Evolutionary conservation across 179 eudicot genomes (phyloP), one percentile per base, ranked within the genome.

Genomic region (Sideroxylon spinosum): DNA sequence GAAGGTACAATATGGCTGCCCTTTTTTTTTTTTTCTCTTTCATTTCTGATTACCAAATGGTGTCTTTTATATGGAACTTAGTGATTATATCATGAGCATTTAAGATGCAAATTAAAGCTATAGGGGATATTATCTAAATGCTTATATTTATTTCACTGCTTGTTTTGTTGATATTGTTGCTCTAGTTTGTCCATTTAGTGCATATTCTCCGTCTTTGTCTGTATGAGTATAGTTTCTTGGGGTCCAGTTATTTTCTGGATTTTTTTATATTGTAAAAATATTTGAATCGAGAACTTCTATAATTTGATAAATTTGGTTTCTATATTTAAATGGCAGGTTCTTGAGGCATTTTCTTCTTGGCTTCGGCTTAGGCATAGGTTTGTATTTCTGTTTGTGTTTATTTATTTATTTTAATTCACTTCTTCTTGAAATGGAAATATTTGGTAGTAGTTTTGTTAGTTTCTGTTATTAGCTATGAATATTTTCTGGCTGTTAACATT

Each of bases 291-390:
- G 3, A 71, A 50, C 37, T 49, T 71, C 32, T 23, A 25, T 23
- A 23, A 23, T 50, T 9, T 50, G 60, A 25, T 44, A 50, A 71
- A 26, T 56, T 78, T 72, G 29, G n/a, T 29, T 50, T 70, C 62
- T 78, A 57, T 68, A 32, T 71, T 78, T 78, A 71, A 69, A 73
- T 71, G 68, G 77, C 97, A 96, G 99, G 99, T 91, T 81, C 89
- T 96, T 13, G 98, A 94, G 90, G 98, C 98, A 80, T 96, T 96
- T 91, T 94, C 99, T 79, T 92, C 99, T 49, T 96, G 99, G 99
- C 92, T 96, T 82, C 97, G 98, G 63, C 83, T 96, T 80, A 89
- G 97, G 82, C 94, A 87, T 75, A 94, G 97, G 99, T 96, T 85
- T 64, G 86, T 73, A 32, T n/a, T 57, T 80, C 48, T 75, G 13